Evolutionary conservation across 140 eudicot genomes (phyloP).

Genomic region (Flaveria floridana): DNA sequence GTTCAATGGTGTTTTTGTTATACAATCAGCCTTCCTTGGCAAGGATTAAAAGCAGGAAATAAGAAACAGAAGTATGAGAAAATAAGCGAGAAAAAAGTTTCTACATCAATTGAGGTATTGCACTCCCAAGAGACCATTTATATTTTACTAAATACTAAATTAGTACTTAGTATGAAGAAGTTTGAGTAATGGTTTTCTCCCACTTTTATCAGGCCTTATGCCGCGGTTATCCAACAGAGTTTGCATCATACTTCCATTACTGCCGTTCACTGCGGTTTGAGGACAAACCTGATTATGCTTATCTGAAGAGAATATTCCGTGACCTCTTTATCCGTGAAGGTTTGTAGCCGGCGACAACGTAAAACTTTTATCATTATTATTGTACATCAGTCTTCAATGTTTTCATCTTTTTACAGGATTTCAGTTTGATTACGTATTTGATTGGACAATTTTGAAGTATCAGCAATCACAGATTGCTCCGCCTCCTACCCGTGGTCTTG

Average conservation of each 20-base stretch:
- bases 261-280: constrained; percentile 67
- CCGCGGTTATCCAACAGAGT: constrained; percentile 68
- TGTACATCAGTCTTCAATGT: not conserved
- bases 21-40: constrained; percentile 58
- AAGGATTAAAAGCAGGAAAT: constrained; percentile 71
- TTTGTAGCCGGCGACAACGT: constrained; percentile 7
- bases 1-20: constrained; percentile 5
- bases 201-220: constrained; percentile 44
- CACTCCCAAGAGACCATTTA: not conserved
- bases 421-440: constrained; percentile 67
- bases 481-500: constrained; percentile 50
- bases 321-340: constrained; percentile 77
- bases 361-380: not conserved
- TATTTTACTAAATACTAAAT: not conserved
- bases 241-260: constrained; percentile 71
- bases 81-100: constrained; percentile 61
- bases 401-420: constrained; percentile 41
- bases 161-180: not conserved
- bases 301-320: constrained; percentile 71
- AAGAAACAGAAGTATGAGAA: constrained; percentile 69
- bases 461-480: constrained; percentile 60
- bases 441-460: constrained; percentile 74
- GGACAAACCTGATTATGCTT: constrained; percentile 76
- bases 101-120: constrained; percentile 66
- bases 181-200: constrained; percentile 5